phyloP scores from a whole-genome alignment of 306 rosid genomes.

The Citrullus colocynthis region DNA sequence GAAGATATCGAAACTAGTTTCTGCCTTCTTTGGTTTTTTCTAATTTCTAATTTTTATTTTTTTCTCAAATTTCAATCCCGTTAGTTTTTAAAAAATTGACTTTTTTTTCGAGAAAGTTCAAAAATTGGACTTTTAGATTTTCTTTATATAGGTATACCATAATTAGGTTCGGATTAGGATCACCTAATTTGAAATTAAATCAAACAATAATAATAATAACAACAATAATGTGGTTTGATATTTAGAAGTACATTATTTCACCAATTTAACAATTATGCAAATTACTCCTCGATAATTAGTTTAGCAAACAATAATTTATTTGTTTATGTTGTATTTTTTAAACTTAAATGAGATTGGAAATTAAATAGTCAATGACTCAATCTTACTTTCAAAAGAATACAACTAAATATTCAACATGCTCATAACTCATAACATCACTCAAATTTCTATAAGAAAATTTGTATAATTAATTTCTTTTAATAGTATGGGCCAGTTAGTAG shows the following conservation, averaged over 20 bases:
- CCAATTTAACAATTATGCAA: not conserved
- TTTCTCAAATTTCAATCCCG: not conserved
- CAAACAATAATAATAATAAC: not conserved
- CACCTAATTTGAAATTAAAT: not conserved
- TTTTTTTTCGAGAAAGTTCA: too few species aligned
- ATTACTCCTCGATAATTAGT: not conserved
- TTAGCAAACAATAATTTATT: not conserved
- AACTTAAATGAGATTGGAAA: not conserved
- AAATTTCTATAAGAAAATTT: not conserved
- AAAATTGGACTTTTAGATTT: too few species aligned
- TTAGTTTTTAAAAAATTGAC: not conserved
- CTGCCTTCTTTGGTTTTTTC: not conserved
- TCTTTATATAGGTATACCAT: not conserved
- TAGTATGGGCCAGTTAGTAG: not conserved
- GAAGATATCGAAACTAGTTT: not conserved
- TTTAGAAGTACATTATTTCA: not conserved
- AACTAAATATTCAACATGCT: not conserved
- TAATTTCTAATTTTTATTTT: not conserved
- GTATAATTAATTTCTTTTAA: not conserved
- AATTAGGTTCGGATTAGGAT: not conserved
- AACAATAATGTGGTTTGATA: not conserved
- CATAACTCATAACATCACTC: not conserved
- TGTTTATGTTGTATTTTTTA: not conserved
- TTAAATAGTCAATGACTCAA: not conserved
- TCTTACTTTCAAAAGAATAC: not conserved